Base-by-base conservation (phyloP, 148 eudicot species). In the Vaccinium corymbosum region DNA sequence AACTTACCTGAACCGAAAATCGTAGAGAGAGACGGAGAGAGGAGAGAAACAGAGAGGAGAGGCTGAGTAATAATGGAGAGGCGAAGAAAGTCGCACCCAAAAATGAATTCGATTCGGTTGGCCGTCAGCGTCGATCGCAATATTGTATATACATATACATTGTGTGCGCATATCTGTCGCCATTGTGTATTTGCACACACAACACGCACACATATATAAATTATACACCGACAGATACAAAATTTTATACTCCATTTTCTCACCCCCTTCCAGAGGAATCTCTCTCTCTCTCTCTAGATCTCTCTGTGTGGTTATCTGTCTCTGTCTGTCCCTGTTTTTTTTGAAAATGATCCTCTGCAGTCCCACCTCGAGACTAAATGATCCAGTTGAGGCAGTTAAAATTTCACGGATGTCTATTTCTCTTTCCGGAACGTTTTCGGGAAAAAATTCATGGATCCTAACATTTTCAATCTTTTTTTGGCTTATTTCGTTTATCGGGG, bases 91-190 rank as follows among this genome's bases (percentile, higher is more conserved):
- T 87, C 84, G 82, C 84, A 72, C 59, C 22, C 77, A 7, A 59
- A 59, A 66, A 82, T 82, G 80, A 86, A 88, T 85, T 81, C 66
- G 74, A 74, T 82, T 85, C 83, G 92, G 90, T 88, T 90, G 92
- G 90, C 89, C 87, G 92, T 90, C 92, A 89, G 90, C 84, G 72
- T 89, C 91, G 84, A 16, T 32, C 22, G 59, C 66, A 29, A 51
- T 25, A 22, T 12, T 16, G n/a, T 35, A 35, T 29, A 70, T 51
- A 19, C 6, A 15, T 50, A 70, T 70, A 29, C 20, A 62, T 66
- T 19, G n/a, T 68, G 17, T 3, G 73, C 16, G 73, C 73, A 68
- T 68, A 66, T 66, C 72, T 66, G 72, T 66, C 29, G 35, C 15
- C 72, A 66, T 66, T 66, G 72, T 27, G 25, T 66, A 25, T 11